These are phyloP conservation scores for Penicillium polonicum DNA, from an alignment of 2,329 filamentous ascomycete genomes.

Conservation along the genomic window DNA sequence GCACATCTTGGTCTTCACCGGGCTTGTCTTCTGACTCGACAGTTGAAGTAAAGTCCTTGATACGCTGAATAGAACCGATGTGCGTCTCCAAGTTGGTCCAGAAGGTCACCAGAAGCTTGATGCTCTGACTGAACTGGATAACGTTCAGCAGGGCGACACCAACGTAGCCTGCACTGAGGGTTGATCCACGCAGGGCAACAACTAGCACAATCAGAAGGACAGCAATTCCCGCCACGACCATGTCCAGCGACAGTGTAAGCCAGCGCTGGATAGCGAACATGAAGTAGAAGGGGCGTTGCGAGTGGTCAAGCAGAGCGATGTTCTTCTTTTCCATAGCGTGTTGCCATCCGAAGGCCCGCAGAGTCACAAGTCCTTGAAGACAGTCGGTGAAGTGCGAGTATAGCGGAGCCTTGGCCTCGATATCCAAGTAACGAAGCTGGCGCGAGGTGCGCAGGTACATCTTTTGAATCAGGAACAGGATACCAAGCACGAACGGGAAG, in stretches of 20 bases:
- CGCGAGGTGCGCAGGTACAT: constrained; percentile 61
- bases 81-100: constrained; percentile 61
- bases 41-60: constrained; percentile 53
- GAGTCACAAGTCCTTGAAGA: constrained; percentile 55
- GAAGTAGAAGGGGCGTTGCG: constrained; percentile 59
- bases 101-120: constrained; percentile 52
- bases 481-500: constrained; percentile 50
- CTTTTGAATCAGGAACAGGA: constrained; percentile 54
- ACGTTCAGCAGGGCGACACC: constrained; percentile 56
- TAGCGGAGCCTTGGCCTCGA: constrained; percentile 61
- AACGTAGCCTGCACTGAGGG: constrained; percentile 49
- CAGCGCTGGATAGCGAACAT: constrained; percentile 59
- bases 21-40: constrained; percentile 46
- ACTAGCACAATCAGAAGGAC: constrained; percentile 51
- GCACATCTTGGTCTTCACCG: constrained; percentile 41
- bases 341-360: constrained; percentile 60
- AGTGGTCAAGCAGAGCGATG: constrained; percentile 50
- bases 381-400: constrained; percentile 60
- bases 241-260: constrained; percentile 53
- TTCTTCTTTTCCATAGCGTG: constrained; percentile 46
- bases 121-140: constrained; percentile 53
- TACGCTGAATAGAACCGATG: constrained; percentile 56
- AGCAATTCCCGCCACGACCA: constrained; percentile 52
- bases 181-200: constrained; percentile 44
- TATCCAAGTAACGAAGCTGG: constrained; percentile 60